phyloP scores from a whole-genome alignment of 768 basidiomycete genomes.

The Arthromyces matolae region DNA sequence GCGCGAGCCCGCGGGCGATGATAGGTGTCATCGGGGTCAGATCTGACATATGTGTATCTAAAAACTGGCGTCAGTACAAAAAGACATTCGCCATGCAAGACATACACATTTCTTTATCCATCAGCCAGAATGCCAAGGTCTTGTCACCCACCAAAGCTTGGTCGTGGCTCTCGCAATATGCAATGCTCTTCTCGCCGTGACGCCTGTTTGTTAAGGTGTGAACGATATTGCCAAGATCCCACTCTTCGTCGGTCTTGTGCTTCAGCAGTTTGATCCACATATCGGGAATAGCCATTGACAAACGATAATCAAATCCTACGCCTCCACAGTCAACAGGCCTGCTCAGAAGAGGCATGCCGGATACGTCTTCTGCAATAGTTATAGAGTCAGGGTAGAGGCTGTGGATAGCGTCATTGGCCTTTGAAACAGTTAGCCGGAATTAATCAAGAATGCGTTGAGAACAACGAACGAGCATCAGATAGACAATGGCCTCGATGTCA shows the following conservation, averaged over 20 bases:
- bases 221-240: slow-evolving; percentile 85
- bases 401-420: slow-evolving; percentile 94
- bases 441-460: background rate
- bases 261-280: slow-evolving; percentile 99
- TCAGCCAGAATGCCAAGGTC: slow-evolving; percentile 97
- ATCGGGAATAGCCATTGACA: slow-evolving; percentile 98
- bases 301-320: slow-evolving; percentile 94
- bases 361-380: slow-evolving; percentile 98
- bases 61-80: slow-evolving; percentile 2
- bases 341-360: slow-evolving; percentile 96
- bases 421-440: background rate
- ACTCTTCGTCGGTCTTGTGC: slow-evolving; percentile 80
- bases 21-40: slow-evolving; percentile 75
- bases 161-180: slow-evolving; percentile 94
- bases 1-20: slow-evolving; percentile 82
- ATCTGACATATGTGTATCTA: slow-evolving; percentile 95
- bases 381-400: slow-evolving; percentile 72
- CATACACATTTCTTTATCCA: slow-evolving; percentile 99
- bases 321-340: slow-evolving; percentile 77
- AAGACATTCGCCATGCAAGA: no score
- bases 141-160: slow-evolving; percentile 99
- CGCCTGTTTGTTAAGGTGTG: slow-evolving; percentile 89
- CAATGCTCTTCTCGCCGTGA: slow-evolving; percentile 85
- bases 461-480: slow-evolving; percentile 88
- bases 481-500: slow-evolving; percentile 88